Base-by-base conservation (phyloP, 345 rosid species). In the Noccaea caerulescens region DNA sequence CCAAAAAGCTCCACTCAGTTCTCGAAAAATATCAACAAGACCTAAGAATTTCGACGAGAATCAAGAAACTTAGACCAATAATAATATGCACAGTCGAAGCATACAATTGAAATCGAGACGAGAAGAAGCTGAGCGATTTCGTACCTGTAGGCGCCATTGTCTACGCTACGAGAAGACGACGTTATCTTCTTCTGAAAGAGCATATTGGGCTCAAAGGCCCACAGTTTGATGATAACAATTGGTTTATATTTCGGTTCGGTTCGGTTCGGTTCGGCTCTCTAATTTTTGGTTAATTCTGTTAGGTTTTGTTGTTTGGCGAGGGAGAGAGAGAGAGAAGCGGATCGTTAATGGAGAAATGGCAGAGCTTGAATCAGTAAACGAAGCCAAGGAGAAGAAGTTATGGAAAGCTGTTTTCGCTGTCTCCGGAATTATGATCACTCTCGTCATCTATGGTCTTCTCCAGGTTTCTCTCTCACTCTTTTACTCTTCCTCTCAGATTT, bases 371-470 rank as follows among this genome's bases (percentile, higher is more conserved):
- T 44, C 83, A 23, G 50, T 65, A 72, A 64, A 56, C 47, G 80
- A 42, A 49, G 77, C 76, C 27, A 82, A 73, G 63, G 84, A 80
- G 75, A 78, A 71, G 77, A 84, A 81, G 80, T 13, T 89, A 66
- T 81, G 89, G 89, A 83, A 87, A 84, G 90, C 83, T 52, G 52
- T 78, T 25, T 83, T 89, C 30, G 89, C 94, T 6, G 85, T 89
- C 12, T 16, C 78, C 12, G 96, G 98, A 38, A 89, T 92, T 79
- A 88, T 92, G 96, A 59, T 72, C 50, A 87, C 98, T 36, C 98
- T 92, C 64, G 91, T 92, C 63, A 81, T 88, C 81, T 92, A 89
- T 59, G 96, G 98, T 44, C 77, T 92, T 77, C 71, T 92, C 14
- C 98, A 89, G 94, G 96, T 87, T 63, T 56, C 42, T 27, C 25